Percentiles rank a stretch among this genome's conserved stretches.
Evolutionary conservation across 2,329 filamentous ascomycete genomes (phyloP).

Genomic region (Clarireedia homoeocarpa): DNA sequence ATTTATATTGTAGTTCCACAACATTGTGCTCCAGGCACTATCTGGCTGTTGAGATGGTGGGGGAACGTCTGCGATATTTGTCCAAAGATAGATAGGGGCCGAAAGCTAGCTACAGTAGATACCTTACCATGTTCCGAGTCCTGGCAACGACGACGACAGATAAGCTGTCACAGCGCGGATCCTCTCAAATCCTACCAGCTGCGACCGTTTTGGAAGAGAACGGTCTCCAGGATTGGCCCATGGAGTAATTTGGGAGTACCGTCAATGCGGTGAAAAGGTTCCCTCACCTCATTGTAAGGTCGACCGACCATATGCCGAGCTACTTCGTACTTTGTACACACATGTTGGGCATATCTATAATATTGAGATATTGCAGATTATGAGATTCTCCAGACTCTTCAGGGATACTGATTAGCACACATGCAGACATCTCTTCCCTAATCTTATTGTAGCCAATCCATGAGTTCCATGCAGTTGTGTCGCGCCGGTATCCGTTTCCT

Average conservation of each 20-base stretch:
- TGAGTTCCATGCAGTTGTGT: background rate
- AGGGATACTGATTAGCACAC: background rate
- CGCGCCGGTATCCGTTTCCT: too few relatives aligned
- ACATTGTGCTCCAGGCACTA: background rate
- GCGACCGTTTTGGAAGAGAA: background rate
- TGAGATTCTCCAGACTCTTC: background rate
- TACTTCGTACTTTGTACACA: too few relatives aligned
- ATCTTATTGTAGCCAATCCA: conserved; percentile 1
- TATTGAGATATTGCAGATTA: background rate
- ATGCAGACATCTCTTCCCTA: background rate
- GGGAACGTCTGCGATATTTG: too few relatives aligned
- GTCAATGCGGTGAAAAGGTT: too few relatives aligned
- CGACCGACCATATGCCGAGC: background rate
- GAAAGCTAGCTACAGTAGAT: background rate
- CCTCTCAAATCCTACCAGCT: background rate
- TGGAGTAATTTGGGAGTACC: too few relatives aligned
- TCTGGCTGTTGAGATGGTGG: too few relatives aligned
- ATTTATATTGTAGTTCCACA: background rate
- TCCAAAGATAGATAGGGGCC: too few relatives aligned
- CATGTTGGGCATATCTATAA: background rate
- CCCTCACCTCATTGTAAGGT: background rate
- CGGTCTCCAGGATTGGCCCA: background rate
- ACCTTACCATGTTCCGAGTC: background rate
- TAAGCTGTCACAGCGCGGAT: background rate
- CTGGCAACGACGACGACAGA: background rate